Conservation (phyloP, 192 early-diverging fungal genomes). For the Coemansia sp. region DNA sequence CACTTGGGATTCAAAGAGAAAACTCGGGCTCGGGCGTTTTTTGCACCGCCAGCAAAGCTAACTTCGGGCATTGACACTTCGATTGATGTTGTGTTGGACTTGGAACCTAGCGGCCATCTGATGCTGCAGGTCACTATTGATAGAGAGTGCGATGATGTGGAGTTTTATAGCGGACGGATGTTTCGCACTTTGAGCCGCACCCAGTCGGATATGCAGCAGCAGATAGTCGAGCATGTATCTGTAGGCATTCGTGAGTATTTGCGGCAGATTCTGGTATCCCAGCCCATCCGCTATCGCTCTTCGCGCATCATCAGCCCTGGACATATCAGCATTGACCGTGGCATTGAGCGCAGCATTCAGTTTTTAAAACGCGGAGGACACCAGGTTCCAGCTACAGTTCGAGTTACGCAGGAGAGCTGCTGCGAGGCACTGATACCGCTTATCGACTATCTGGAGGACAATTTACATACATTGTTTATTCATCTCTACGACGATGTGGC, state of each 20-base stretch:
- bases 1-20: slow-evolving; percentile 43
- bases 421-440: slow-evolving; percentile 67
- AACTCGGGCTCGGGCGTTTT: slow-evolving; percentile 61
- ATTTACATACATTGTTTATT: slow-evolving; percentile 63
- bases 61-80: slow-evolving; percentile 54
- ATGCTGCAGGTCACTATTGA: slow-evolving; percentile 72
- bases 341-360: slow-evolving; percentile 57
- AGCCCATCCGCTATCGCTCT: slow-evolving; percentile 36
- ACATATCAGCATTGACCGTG: slow-evolving; percentile 32
- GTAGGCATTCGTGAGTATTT: slow-evolving; percentile 63
- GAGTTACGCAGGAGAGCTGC: slow-evolving; percentile 55
- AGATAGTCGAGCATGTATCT: slow-evolving; percentile 72
- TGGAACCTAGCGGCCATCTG: slow-evolving; percentile 66
- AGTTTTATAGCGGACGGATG: slow-evolving; percentile 78
- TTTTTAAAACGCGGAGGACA: slow-evolving; percentile 45
- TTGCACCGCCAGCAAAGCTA: slow-evolving; percentile 56
- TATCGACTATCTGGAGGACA: slow-evolving; percentile 73
- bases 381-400: slow-evolving; percentile 31
- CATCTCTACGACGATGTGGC: slow-evolving; percentile 66
- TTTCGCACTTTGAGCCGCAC: slow-evolving; percentile 70
- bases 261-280: slow-evolving; percentile 60
- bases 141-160: slow-evolving; percentile 74
- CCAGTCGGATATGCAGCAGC: slow-evolving; percentile 64
- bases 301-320: slow-evolving; percentile 21
- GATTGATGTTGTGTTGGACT: slow-evolving; percentile 65